Evolutionary conservation across 2,329 filamentous ascomycete genomes (phyloP).

Genomic region (Sarocladium strictum): DNA sequence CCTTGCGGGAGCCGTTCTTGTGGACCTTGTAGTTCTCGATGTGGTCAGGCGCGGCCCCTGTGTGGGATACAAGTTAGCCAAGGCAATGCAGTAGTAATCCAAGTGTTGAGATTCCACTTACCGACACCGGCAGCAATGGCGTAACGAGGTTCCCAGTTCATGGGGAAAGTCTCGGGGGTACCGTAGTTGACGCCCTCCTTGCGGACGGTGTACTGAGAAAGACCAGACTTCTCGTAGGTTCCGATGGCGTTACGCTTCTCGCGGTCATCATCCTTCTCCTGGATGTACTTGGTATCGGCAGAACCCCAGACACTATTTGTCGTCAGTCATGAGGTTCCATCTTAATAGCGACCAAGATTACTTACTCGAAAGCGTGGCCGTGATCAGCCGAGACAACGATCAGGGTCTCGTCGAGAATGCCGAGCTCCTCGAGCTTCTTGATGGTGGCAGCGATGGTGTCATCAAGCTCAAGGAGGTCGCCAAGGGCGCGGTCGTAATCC

Average conservation of each 20-base stretch:
- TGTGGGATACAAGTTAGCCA: no score
- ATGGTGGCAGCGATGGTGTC: conserved; percentile 75
- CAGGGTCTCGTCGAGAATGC: conserved; percentile 67
- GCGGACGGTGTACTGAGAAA: conserved; percentile 63
- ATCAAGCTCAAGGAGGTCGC: conserved; percentile 79
- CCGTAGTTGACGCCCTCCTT: conserved; percentile 59
- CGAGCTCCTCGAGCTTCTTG: conserved; percentile 58
- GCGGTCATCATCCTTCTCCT: conserved; percentile 58
- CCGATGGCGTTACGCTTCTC: conserved; percentile 71
- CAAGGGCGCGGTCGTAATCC: conserved; percentile 80
- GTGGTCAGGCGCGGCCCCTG: conserved; percentile 61
- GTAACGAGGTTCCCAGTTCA: conserved; percentile 81
- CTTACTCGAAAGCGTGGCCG: conserved; percentile 75
- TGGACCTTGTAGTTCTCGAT: conserved; percentile 72
- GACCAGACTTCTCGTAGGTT: conserved; percentile 65
- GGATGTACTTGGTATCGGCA: conserved; percentile 74
- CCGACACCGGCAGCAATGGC: conserved; percentile 67
- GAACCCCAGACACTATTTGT: conserved; percentile 61
- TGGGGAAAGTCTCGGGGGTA: conserved; percentile 70
- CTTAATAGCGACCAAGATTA: background rate
- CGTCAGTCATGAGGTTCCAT: conserved; percentile 10
- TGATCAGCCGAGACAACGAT: conserved; percentile 82
- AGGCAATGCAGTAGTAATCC: no score
- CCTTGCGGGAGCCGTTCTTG: conserved; percentile 56
- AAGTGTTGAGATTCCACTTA: background rate